Evolutionary conservation across 1,284 basidiomycete genomes (phyloP), one percentile per base, ranked within the genome.

Genomic region (Moesziomyces antarcticus): DNA sequence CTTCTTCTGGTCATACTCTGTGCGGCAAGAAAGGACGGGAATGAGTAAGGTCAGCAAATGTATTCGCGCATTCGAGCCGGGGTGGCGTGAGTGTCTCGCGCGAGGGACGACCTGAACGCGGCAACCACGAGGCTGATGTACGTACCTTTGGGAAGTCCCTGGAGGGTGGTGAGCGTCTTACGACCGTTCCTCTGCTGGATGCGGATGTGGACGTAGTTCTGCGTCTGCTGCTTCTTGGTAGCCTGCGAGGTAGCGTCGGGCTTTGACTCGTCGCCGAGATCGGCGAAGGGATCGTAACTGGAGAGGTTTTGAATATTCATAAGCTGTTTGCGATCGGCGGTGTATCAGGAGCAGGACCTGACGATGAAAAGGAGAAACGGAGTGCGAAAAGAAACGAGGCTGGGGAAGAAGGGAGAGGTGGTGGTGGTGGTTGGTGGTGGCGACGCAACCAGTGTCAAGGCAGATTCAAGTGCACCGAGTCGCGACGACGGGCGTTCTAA

Each of bases 141-240:
- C 90, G 76, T 78, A 93, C 94, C 91, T 87, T 93, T 94, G 66
- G 93, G 93, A 73, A 99, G 87, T 75, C 97, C 97, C 87, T 99
- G 96, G 77, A 99, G 89, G 63, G 96, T 99, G 45, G 97, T 99
- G 87, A 99, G 87, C 73, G 95, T 97, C 89, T 99, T 99, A 82
- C 97, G 90, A 79, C 97, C 97, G 90, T 99, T 99, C 83, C 97
- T 90, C 87, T 99, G 97, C 87, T 99, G 97, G 84, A 99, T 93
- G 88, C 88, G 85, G 71, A 86, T 86, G 78, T 86, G 86, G 50
- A 86, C 84, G 82, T 85, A 82, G 67, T 81, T 79, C 61, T 83
- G 73, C 41, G 69, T 68, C 73, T 79, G 75, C 24, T 77, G 67
- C 68, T 79, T 78, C 60, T 68, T 74, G 35, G 71, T 56, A 56